Conservation (phyloP, 495 filamentous ascomycete species). For the Ramalina intermedia region DNA sequence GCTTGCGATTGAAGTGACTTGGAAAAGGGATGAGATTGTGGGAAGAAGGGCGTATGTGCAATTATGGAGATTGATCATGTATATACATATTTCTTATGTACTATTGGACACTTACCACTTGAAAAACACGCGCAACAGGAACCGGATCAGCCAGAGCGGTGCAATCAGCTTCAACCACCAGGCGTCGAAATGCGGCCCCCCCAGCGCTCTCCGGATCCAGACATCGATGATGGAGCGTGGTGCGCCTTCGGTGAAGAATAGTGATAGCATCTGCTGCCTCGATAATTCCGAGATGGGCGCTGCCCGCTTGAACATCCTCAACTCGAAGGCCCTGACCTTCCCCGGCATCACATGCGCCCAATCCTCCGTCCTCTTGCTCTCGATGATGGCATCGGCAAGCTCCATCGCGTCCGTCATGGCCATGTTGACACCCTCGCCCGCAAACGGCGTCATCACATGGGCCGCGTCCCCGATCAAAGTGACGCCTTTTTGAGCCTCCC, state of each 20-base stretch:
- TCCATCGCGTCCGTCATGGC: conserved; percentile 44
- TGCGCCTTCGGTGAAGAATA: conserved; percentile 10
- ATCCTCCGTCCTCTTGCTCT: not conserved
- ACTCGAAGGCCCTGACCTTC: conserved; percentile 3
- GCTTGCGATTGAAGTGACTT: no score
- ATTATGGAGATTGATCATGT: no score
- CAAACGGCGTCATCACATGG: conserved; percentile 47
- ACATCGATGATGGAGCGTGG: conserved; percentile 4
- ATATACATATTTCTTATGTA: no score
- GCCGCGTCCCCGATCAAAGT: conserved; percentile 49
- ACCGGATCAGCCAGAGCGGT: conserved; percentile 9
- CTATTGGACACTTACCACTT: conserved; percentile 1
- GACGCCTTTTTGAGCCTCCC: conserved; percentile 28
- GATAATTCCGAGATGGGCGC: conserved; percentile 2
- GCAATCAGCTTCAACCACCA: conserved; percentile 9
- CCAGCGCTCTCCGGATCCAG: conserved; percentile 6
- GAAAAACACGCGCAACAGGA: conserved; percentile 1
- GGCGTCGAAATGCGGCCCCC: not conserved
- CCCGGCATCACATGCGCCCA: not conserved
- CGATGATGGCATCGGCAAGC: conserved; percentile 32
- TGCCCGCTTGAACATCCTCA: conserved; percentile 9
- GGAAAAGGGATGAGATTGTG: no score
- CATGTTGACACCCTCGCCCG: conserved; percentile 45
- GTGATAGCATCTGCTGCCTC: conserved; percentile 4
- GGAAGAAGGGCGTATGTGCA: no score